Percentiles rank a stretch among this genome's conserved stretches.
Conservation (phyloP, 2,329 filamentous ascomycete genomes). For the Conoideocrella luteorostrata region DNA sequence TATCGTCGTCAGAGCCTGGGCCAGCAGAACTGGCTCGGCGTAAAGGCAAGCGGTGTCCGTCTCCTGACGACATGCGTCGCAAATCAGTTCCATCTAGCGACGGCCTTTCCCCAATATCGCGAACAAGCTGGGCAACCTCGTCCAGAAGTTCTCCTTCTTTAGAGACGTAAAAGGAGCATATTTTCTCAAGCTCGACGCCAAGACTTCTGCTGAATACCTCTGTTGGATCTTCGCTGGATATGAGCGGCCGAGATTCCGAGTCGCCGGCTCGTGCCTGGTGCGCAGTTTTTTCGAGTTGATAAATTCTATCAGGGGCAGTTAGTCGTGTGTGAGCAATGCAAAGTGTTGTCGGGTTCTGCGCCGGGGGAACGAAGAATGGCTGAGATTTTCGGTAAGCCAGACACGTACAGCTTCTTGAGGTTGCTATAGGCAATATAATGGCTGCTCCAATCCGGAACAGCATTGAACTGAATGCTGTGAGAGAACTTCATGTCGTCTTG, state of each 20-base stretch:
- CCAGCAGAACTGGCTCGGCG: slow-evolving; percentile 33
- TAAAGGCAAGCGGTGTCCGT: slow-evolving; percentile 18
- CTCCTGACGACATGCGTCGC: slow-evolving; percentile 23
- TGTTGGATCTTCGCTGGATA: slow-evolving; percentile 69
- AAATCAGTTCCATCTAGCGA: slow-evolving; percentile 36
- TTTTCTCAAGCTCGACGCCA: slow-evolving; percentile 88
- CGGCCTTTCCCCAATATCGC: slow-evolving; percentile 64
- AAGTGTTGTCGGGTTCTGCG: no score
- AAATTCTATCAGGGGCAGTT: slow-evolving; percentile 60
- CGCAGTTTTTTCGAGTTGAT: slow-evolving; percentile 81
- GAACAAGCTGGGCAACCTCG: slow-evolving; percentile 70
- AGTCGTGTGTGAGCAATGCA: background rate
- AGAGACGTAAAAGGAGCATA: slow-evolving; percentile 79
- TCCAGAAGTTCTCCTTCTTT: slow-evolving; percentile 85
- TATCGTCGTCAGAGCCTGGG: slow-evolving; percentile 45
- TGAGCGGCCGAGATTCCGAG: slow-evolving; percentile 77
- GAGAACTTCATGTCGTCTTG: slow-evolving; percentile 98
- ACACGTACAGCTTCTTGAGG: slow-evolving; percentile 86
- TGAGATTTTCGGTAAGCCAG: no score
- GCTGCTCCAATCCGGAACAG: slow-evolving; percentile 98
- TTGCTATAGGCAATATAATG: slow-evolving; percentile 99
- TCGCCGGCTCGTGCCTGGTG: slow-evolving; percentile 61
- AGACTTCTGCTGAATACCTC: slow-evolving; percentile 74
- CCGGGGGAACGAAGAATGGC: no score
- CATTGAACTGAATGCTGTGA: slow-evolving; percentile 98